Conservation (phyloP, 805 yeast species). For the Metschnikowia borealis region DNA sequence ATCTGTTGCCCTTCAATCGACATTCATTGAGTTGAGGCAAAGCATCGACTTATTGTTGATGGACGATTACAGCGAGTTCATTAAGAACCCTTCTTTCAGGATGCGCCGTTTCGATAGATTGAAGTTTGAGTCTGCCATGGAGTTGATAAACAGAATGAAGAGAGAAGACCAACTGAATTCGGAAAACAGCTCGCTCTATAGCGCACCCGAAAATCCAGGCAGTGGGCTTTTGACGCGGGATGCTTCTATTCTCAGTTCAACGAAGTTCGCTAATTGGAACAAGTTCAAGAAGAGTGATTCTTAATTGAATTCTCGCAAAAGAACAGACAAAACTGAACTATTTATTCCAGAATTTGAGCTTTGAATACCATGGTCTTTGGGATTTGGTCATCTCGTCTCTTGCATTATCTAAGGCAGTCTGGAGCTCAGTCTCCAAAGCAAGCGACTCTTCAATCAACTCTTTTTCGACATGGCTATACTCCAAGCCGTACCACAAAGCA, state of each 20-base stretch:
- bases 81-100: constrained; percentile 42
- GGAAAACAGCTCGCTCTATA: constrained; percentile 12
- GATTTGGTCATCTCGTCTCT: constrained; percentile 11
- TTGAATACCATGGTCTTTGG: constrained; percentile 16
- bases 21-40: constrained; percentile 77
- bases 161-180: constrained; percentile 17
- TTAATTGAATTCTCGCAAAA: background rate
- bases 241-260: constrained; percentile 17
- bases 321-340: background rate
- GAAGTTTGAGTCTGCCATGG: constrained; percentile 65
- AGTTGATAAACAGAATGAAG: constrained; percentile 52
- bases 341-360: constrained; percentile 18
- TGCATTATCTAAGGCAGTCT: constrained; percentile 12
- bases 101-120: constrained; percentile 65
- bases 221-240: constrained; percentile 14
- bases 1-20: constrained; percentile 58
- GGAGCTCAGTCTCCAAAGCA: constrained; percentile 16
- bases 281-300: constrained; percentile 20
- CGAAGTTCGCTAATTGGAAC: constrained; percentile 33
- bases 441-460: constrained; percentile 13
- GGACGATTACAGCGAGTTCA: constrained; percentile 62
- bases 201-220: constrained; percentile 6
- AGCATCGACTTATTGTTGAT: constrained; percentile 65
- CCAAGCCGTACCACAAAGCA: constrained; percentile 29
- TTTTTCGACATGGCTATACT: constrained; percentile 22